Evolutionary conservation across 2,329 filamentous ascomycete species (phyloP), one percentile per base, ranked within the genome.

Genomic region (Microthyrium microscopicum): DNA sequence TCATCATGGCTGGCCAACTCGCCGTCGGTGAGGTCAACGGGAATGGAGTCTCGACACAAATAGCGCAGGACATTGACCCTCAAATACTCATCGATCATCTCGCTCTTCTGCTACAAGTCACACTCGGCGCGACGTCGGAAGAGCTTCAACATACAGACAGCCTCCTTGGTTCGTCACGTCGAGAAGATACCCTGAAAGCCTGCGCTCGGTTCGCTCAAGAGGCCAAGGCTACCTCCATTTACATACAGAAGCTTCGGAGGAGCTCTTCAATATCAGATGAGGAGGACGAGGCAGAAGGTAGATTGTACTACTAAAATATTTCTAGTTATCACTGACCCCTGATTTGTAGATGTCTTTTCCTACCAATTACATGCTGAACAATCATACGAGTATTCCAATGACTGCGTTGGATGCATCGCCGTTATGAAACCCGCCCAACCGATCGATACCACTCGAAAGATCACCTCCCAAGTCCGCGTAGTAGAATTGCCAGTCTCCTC

Each of bases 141-240:
- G 87, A 98, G 50, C 71, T 98, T 35, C 74, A 87, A 53, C 70
- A 71, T 42, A 62, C 74, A 12, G 84, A 81, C 41, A 94, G 82
- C 60, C 64, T 98, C 56, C 66, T 98, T 40, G 83, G 84, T 38
- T 66, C 74, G 47, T 57, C 65, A 37, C 71, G 68, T 44, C 70
- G 82, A 44, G 60, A 66, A 34, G 87, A 95, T 46, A 94, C 89
- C 5, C 60, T 92, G 36, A 75, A 84, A 51, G 72, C 83, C 60
- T 94, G 87, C 56, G 73, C 74, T 44, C 77, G 85, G 47, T 95
- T 95, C 57, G 84, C 84, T 38, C 73, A 75, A 40, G 91, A 98
- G 57, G 68, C 78, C 38, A 83, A 93, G 58, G 74, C 77, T 41
- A 83, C 35, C 21, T 37, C 79, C 35, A 64, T 98, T 41, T 95